Evolutionary conservation across 2,329 filamentous ascomycete genomes (phyloP), one percentile per base, ranked within the genome.

Genomic region (Lachnum nothofagi): DNA sequence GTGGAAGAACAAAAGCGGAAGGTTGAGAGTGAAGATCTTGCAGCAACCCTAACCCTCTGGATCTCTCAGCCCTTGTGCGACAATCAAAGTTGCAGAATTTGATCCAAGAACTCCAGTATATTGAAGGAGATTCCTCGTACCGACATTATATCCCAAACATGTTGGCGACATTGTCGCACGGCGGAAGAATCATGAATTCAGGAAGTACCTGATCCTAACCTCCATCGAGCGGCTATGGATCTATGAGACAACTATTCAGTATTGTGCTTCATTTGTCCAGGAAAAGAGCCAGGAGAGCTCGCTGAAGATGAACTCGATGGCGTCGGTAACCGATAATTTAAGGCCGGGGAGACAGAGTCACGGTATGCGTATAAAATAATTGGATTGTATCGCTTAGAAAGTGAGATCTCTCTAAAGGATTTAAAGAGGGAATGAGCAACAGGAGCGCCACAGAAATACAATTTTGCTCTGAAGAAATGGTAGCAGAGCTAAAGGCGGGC

Each of bases 221-320:
- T 69, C 72, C 16, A 76, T 82, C 6, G 68, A 65, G n/a, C 77
- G 80, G 14, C 71, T 82, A 56, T 85, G 81, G 81, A 68, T 84
- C 17, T 79, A 80, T 54, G 68, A 69, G 5, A 76, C 68, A 22
- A 27, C 74, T 68, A 0, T 7, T 68, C 65, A 19, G 64, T 75
- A 51, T 63, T 83, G 12, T 72, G 68, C 39, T 81, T 70, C 9
- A 68, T 81, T 10, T 70, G 73, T 0, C 64, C 66, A 0, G 67
- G 71, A 0, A 70, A 71, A 56, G 43, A 59, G 16, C 70, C 70
- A 0, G 75, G 70, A 0, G 66, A 78, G 53, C 71, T 78, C 17
- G 53, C 67, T n/a, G 64, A 68, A 44, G 42, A 44, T 44, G 42
- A 44, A 35, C 59, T 66, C 7, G 64, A 64, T 2, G 74, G 75